Evolutionary conservation across 805 yeast genomes (phyloP).

Genomic region (Barnettozyma californica): DNA sequence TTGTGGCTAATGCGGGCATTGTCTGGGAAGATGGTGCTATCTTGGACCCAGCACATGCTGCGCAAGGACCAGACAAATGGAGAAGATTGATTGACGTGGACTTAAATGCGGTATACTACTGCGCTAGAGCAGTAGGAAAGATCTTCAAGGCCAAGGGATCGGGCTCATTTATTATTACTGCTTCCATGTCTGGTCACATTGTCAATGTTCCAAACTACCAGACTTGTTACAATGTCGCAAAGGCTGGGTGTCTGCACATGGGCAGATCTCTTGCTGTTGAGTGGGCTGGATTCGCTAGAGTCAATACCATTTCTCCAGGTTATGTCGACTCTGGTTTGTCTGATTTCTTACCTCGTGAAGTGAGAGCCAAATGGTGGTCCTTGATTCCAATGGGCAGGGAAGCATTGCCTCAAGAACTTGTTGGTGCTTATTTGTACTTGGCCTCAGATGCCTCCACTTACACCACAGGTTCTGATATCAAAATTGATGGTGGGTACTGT

Average conservation of each 20-base stretch:
- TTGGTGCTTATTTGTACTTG: slow-evolving; percentile 74
- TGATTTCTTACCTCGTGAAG: slow-evolving; percentile 39
- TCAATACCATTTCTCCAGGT: slow-evolving; percentile 81
- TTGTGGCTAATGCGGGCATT: slow-evolving; percentile 88
- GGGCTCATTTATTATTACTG: slow-evolving; percentile 80
- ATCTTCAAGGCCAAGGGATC: slow-evolving; percentile 65
- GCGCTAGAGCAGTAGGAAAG: slow-evolving; percentile 69
- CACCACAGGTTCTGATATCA: slow-evolving; percentile 73
- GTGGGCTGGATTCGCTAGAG: slow-evolving; percentile 79
- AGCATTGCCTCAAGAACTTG: slow-evolving; percentile 66
- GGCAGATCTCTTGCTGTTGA: slow-evolving; percentile 51
- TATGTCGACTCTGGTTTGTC: slow-evolving; percentile 71
- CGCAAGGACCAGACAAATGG: slow-evolving; percentile 48
- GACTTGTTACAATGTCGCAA: slow-evolving; percentile 62
- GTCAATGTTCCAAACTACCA: slow-evolving; percentile 85
- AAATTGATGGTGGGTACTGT: slow-evolving; percentile 73
- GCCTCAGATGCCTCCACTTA: slow-evolving; percentile 79
- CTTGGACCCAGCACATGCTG: slow-evolving; percentile 26
- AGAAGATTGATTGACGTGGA: slow-evolving; percentile 67
- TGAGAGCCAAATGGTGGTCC: slow-evolving; percentile 43
- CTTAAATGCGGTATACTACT: slow-evolving; percentile 73
- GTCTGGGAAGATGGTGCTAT: slow-evolving; percentile 70
- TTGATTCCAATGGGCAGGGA: slow-evolving; percentile 69
- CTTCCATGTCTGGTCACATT: slow-evolving; percentile 86
- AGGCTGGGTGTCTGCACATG: slow-evolving; percentile 21